Evolutionary conservation across 2,329 filamentous ascomycete genomes (phyloP).

Genomic region (Sphaerostilbella broomeana): DNA sequence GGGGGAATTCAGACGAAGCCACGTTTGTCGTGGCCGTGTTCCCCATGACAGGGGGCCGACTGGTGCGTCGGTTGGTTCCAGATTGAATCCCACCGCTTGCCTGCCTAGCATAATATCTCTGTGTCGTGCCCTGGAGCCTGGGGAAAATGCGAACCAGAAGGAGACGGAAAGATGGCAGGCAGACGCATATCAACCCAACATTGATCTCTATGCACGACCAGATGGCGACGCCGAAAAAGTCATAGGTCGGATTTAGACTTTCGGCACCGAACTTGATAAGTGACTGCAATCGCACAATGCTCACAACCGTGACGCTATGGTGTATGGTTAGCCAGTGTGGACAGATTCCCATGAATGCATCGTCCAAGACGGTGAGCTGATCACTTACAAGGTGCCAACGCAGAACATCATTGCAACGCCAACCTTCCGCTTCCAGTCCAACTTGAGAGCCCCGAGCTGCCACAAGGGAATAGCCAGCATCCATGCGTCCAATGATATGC

Average conservation of each 20-base stretch:
- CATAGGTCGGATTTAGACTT: slow-evolving; percentile 30
- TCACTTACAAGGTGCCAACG: slow-evolving; percentile 40
- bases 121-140: slow-evolving; percentile 24
- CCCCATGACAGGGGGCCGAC: slow-evolving; percentile 13
- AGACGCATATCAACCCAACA: slow-evolving; percentile 34
- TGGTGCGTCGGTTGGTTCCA: slow-evolving; percentile 11
- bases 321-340: not conserved
- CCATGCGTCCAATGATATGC: slow-evolving; percentile 46
- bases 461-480: slow-evolving; percentile 45
- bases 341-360: too few relatives aligned
- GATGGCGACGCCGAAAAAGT: slow-evolving; percentile 24
- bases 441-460: slow-evolving; percentile 34
- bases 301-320: slow-evolving; percentile 31
- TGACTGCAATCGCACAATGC: slow-evolving; percentile 30
- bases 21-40: slow-evolving; percentile 21
- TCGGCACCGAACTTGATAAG: slow-evolving; percentile 26
- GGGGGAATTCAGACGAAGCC: slow-evolving; percentile 16
- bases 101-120: slow-evolving; percentile 24
- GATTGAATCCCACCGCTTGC: slow-evolving; percentile 14
- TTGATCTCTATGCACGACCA: slow-evolving; percentile 35
- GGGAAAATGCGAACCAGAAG: slow-evolving; percentile 35
- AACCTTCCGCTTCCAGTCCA: slow-evolving; percentile 43
- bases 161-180: slow-evolving; percentile 31
- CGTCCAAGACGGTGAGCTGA: too few relatives aligned
- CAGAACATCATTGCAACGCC: slow-evolving; percentile 46